These are phyloP conservation scores for Candida tallmaniae DNA, from an alignment of 805 yeast genomes.

Conservation along the genomic window DNA sequence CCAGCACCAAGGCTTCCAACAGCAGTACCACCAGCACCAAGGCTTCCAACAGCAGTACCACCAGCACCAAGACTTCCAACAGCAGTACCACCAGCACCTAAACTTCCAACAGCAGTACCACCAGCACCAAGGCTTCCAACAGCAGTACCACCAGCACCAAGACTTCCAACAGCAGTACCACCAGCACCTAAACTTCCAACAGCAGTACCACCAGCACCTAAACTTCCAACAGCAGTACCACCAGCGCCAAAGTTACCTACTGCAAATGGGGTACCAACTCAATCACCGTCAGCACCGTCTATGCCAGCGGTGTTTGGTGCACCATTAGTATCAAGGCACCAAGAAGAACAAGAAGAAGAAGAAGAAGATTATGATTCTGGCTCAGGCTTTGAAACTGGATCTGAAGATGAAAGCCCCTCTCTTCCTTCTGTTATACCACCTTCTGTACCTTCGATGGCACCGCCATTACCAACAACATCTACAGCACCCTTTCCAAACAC, in stretches of 20 bases:
- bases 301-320: constrained; percentile 17
- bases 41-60: constrained; percentile 7
- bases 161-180: constrained; percentile 15
- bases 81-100: constrained; percentile 16
- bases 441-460: constrained; percentile 30
- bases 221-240: constrained; percentile 4
- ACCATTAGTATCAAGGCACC: constrained; percentile 8
- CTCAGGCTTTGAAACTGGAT: constrained; percentile 9
- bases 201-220: constrained; percentile 9
- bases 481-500: constrained; percentile 21
- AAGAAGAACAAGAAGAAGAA: not conserved
- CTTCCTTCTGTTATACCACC: constrained; percentile 24
- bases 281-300: constrained; percentile 19
- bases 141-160: constrained; percentile 15
- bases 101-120: constrained; percentile 14
- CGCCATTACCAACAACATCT: constrained; percentile 19
- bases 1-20: constrained; percentile 15
- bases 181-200: constrained; percentile 5
- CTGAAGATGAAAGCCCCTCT: constrained; percentile 13
- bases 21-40: constrained; percentile 13
- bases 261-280: constrained; percentile 6
- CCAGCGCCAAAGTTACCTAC: constrained; percentile 15
- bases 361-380: constrained; percentile 5
- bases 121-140: constrained; percentile 7
- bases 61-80: constrained; percentile 11